Percentiles rank a stretch among this genome's conserved stretches.
Conservation (phyloP, 495 filamentous ascomycete genomes). For the Chaetomidium leptoderma region DNA sequence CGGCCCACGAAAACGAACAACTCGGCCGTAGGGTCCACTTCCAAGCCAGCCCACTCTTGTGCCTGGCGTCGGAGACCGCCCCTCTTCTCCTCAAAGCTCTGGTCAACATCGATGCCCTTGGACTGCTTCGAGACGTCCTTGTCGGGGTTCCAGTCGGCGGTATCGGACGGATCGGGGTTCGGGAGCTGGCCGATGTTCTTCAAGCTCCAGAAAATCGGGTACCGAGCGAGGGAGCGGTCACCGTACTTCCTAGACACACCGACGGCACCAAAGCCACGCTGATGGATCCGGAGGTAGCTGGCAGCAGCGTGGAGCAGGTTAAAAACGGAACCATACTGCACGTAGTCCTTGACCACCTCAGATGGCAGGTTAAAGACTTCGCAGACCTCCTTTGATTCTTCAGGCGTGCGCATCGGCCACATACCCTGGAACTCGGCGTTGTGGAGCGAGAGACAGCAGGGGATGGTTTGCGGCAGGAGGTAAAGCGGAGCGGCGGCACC, state of each 20-base stretch:
- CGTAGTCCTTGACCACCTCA: slow-evolving; percentile 51
- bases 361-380: slow-evolving; percentile 61
- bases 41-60: slow-evolving; percentile 71
- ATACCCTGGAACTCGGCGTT: slow-evolving; percentile 71
- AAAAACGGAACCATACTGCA: slow-evolving; percentile 68
- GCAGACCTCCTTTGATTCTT: slow-evolving; percentile 65
- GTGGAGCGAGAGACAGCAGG: slow-evolving; percentile 49
- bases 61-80: slow-evolving; percentile 60
- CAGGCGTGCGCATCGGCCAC: slow-evolving; percentile 67
- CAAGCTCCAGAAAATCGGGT: slow-evolving; percentile 75
- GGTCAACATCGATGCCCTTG: slow-evolving; percentile 54
- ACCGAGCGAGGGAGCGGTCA: slow-evolving; percentile 67
- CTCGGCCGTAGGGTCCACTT: slow-evolving; percentile 63
- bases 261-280: slow-evolving; percentile 70
- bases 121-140: slow-evolving; percentile 39
- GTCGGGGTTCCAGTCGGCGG: slow-evolving; percentile 60
- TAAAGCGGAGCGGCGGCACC: slow-evolving; percentile 69
- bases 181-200: slow-evolving; percentile 66
- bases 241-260: slow-evolving; percentile 74
- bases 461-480: slow-evolving; percentile 58
- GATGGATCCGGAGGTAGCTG: slow-evolving; percentile 69
- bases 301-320: slow-evolving; percentile 70
- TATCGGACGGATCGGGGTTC: slow-evolving; percentile 73
- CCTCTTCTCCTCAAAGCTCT: slow-evolving; percentile 53
- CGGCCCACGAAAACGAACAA: slow-evolving; percentile 75